Conservation (phyloP, 192 early-diverging fungal genomes). For the Haplosporangium gracile region DNA sequence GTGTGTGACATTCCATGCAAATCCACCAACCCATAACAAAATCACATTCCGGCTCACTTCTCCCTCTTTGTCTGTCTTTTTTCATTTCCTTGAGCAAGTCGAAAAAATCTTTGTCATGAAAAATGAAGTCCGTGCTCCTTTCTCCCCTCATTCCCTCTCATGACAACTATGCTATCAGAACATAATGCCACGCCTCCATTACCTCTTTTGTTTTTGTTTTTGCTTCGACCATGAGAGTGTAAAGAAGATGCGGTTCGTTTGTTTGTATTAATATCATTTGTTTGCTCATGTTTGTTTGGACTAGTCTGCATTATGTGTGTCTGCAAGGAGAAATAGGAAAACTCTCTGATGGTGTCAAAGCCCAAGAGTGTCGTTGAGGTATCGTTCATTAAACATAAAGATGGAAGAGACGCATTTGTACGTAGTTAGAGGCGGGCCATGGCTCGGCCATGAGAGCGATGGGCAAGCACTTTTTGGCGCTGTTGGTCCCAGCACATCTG, state of each 20-base stretch:
- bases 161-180: not conserved
- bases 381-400: not conserved
- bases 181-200: too few relatives aligned
- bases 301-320: not conserved
- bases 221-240: too few relatives aligned
- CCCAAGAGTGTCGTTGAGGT: not conserved
- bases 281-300: not conserved
- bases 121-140: not conserved
- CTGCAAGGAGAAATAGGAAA: not conserved
- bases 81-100: not conserved
- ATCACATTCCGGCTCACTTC: not conserved
- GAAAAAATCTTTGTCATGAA: constrained; percentile 7
- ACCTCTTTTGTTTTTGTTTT: too few relatives aligned
- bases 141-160: not conserved
- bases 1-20: not conserved
- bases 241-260: too few relatives aligned
- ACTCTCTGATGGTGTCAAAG: not conserved
- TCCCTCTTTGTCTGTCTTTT: not conserved
- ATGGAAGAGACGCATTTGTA: not conserved
- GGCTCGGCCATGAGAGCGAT: constrained; percentile 14
- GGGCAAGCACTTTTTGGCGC: not conserved
- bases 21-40: not conserved
- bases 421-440: constrained; percentile 31
- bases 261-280: too few relatives aligned
- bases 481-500: constrained; percentile 15